A percentile compares a stretch with the other conserved stretches of the same genome.
phyloP scores from a whole-genome alignment of 1,284 basidiomycete genomes.

The Cryptococcus sp. region DNA sequence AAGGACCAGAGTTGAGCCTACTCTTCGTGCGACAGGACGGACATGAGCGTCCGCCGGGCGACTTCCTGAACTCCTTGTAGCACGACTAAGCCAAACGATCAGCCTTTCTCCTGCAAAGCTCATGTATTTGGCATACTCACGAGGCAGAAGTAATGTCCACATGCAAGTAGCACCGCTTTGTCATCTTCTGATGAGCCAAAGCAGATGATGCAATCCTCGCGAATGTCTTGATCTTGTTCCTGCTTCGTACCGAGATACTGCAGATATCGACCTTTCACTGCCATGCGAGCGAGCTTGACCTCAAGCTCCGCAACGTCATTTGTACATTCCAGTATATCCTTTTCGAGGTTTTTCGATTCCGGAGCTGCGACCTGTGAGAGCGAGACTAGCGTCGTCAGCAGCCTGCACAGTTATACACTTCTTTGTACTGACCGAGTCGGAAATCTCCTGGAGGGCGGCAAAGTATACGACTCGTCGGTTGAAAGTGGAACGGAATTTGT shows the following conservation, averaged over 20 bases:
- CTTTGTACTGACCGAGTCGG: constrained; percentile 37
- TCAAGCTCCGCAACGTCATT: constrained; percentile 29
- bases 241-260: constrained; percentile 31
- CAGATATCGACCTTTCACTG: constrained; percentile 41
- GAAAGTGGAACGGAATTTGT: constrained; percentile 44
- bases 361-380: constrained; percentile 24
- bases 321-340: constrained; percentile 20
- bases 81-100: constrained; percentile 32
- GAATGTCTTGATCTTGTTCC: constrained; percentile 27
- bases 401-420: too few relatives aligned
- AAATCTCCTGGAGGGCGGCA: constrained; percentile 48
- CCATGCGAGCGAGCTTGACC: constrained; percentile 29
- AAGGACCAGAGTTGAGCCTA: constrained; percentile 11
- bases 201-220: constrained; percentile 49
- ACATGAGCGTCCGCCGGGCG: constrained; percentile 32
- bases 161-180: constrained; percentile 37
- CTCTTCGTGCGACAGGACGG: constrained; percentile 40
- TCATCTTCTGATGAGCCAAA: constrained; percentile 46
- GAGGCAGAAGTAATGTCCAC: constrained; percentile 48
- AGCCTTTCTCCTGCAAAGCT: not conserved
- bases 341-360: constrained; percentile 23
- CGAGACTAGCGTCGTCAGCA: not conserved
- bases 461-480: constrained; percentile 49
- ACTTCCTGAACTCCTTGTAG: constrained; percentile 36
- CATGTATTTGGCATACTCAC: constrained; percentile 18